Conservation (phyloP, 257 asterid genomes). For the Solanum tacnaense region DNA sequence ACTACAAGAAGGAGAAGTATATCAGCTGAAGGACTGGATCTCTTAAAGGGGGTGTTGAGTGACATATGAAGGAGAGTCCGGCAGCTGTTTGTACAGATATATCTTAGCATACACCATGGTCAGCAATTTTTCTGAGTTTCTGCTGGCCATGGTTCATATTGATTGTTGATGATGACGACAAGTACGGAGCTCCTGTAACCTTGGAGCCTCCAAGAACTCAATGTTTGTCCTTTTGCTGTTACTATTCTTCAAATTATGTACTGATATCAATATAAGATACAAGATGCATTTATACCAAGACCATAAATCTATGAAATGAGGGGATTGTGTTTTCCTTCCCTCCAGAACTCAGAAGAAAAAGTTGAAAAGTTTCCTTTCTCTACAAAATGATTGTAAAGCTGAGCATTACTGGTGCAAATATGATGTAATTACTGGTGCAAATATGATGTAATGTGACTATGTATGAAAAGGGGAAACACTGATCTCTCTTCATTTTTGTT, state of each 20-base stretch:
- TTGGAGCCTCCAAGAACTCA: background rate
- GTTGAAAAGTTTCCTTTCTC: background rate
- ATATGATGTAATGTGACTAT: background rate
- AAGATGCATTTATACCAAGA: background rate
- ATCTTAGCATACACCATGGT: background rate
- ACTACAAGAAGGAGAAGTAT: conserved; percentile 33
- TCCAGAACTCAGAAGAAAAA: background rate
- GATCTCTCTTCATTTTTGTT: background rate
- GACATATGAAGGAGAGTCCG: conserved; percentile 8
- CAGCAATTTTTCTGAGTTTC: conserved; percentile 12
- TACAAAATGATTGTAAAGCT: background rate
- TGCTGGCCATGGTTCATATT: conserved; percentile 7
- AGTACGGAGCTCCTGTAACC: background rate
- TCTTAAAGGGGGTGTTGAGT: conserved; percentile 30
- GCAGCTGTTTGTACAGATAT: background rate
- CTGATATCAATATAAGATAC: background rate
- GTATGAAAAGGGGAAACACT: background rate
- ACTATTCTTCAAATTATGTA: background rate
- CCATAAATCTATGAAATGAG: background rate
- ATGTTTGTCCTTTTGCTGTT: background rate
- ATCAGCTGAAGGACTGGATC: conserved; percentile 43
- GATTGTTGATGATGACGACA: background rate
- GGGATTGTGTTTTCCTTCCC: background rate
- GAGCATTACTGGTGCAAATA: background rate
- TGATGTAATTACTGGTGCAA: background rate